These are phyloP conservation scores for Fusarium phyllophilum DNA, from an alignment of 2,329 filamentous ascomycete species.

Conservation along the genomic window DNA sequence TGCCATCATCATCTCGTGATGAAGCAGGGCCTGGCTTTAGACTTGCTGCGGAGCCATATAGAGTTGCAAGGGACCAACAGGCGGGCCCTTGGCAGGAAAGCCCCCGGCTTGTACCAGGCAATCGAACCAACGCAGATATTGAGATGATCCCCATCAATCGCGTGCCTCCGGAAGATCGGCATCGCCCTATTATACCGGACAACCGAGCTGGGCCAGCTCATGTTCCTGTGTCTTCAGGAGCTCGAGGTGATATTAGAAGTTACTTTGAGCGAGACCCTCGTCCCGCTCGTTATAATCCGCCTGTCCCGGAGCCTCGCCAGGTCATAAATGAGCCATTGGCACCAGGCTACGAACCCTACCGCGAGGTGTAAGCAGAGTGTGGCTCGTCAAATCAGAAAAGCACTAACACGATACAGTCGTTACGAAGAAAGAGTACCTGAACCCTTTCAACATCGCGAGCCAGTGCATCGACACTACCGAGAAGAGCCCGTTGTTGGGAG, in stretches of 20 bases:
- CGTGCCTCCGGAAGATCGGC: constrained; percentile 12
- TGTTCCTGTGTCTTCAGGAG: neutral
- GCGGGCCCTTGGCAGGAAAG: constrained; percentile 37
- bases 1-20: constrained; percentile 13
- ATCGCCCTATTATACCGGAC: constrained; percentile 16
- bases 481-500: constrained; percentile 18
- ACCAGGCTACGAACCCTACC: constrained; percentile 31
- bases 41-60: constrained; percentile 14
- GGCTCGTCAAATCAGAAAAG: neutral
- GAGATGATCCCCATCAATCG: constrained; percentile 35
- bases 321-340: constrained; percentile 15
- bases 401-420: constrained; percentile 35
- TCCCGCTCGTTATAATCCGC: constrained; percentile 11
- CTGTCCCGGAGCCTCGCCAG: constrained; percentile 22
- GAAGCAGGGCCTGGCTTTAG: constrained; percentile 27
- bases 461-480: constrained; percentile 28
- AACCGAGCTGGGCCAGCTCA: constrained; percentile 14
- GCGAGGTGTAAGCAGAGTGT: constrained; percentile 40
- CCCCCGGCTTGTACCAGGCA: constrained; percentile 28
- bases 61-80: constrained; percentile 28
- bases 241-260: constrained; percentile 4
- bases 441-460: constrained; percentile 18
- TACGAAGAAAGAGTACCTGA: constrained; percentile 14
- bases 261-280: constrained; percentile 12
- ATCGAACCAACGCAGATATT: constrained; percentile 28